Evolutionary conservation across 1,284 basidiomycete genomes (phyloP).

Genomic region (Boletus chippewaensis): DNA sequence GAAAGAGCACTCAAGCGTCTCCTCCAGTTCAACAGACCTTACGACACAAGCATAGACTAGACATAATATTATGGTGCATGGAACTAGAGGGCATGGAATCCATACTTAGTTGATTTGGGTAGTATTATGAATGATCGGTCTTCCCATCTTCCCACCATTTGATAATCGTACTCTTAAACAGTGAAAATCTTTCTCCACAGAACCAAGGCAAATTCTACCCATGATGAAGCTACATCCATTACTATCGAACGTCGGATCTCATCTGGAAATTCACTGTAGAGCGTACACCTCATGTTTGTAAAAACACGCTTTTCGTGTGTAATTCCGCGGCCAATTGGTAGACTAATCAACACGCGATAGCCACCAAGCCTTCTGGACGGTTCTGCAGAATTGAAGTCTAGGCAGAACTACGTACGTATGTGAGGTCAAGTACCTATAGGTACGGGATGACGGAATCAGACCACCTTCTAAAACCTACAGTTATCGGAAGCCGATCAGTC

Average conservation of each 20-base stretch:
- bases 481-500: not conserved
- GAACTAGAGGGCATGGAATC: conserved; percentile 7
- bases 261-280: conserved; percentile 11
- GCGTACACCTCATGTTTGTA: conserved; percentile 13
- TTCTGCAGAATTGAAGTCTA: conserved; percentile 10
- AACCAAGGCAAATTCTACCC: not conserved
- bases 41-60: conserved; percentile 16
- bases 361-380: conserved; percentile 14
- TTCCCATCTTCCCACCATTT: not conserved
- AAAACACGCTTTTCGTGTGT: conserved; percentile 12
- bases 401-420: conserved; percentile 9
- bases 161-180: not conserved
- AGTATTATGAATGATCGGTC: not conserved
- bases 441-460: conserved; percentile 1
- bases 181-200: not conserved
- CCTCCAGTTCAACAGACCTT: conserved; percentile 3
- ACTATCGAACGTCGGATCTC: conserved; percentile 12
- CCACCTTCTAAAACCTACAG: not conserved
- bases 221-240: conserved; percentile 1
- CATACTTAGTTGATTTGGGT: conserved; percentile 1
- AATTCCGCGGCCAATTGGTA: conserved; percentile 23
- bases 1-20: conserved; percentile 5
- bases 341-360: conserved; percentile 15
- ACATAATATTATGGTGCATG: conserved; percentile 16
- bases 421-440: not conserved